Percentiles rank a stretch among this genome's conserved stretches.
Evolutionary conservation across 257 asterid genomes (phyloP).

Genomic region (Primulina huaijiensis): DNA sequence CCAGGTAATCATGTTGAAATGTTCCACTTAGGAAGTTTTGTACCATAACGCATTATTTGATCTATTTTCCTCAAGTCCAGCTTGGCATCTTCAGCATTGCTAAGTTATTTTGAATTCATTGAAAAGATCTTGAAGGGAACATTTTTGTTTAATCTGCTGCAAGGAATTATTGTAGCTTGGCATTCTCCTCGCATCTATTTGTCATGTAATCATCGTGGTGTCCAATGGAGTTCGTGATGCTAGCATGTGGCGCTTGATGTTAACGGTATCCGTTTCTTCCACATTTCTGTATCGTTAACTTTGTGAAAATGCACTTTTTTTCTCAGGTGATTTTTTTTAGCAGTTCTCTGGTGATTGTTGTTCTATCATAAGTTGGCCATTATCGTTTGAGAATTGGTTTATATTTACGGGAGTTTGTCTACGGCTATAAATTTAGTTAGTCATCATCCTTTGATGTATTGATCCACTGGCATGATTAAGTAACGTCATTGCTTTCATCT

Average conservation of each 20-base stretch:
- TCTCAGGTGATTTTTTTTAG: background rate
- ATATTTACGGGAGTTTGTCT: background rate
- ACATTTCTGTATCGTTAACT: conserved; percentile 5
- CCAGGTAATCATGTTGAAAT: conserved; percentile 39
- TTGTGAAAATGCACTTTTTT: conserved; percentile 6
- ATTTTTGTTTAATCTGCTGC: conserved; percentile 41
- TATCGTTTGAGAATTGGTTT: background rate
- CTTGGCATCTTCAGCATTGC: background rate
- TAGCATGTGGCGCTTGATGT: conserved; percentile 90
- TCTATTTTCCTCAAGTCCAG: background rate
- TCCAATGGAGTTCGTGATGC: conserved; percentile 82
- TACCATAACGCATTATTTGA: background rate
- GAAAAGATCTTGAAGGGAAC: conserved; percentile 23
- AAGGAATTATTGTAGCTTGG: conserved; percentile 89
- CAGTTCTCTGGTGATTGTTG: background rate
- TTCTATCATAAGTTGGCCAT: background rate
- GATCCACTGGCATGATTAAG: background rate
- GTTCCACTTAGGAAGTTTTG: background rate
- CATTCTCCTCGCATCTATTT: conserved; percentile 76
- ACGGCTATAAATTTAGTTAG: too few species aligned
- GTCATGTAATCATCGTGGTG: conserved; percentile 77
- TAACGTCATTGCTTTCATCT: conserved; percentile 24
- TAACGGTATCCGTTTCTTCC: conserved; percentile 53
- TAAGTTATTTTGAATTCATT: conserved; percentile 15
- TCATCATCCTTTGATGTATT: too few species aligned